These are phyloP conservation scores for Trichomonascaceae sp. DNA, from an alignment of 1,139 yeast species.

Conservation along the genomic window DNA sequence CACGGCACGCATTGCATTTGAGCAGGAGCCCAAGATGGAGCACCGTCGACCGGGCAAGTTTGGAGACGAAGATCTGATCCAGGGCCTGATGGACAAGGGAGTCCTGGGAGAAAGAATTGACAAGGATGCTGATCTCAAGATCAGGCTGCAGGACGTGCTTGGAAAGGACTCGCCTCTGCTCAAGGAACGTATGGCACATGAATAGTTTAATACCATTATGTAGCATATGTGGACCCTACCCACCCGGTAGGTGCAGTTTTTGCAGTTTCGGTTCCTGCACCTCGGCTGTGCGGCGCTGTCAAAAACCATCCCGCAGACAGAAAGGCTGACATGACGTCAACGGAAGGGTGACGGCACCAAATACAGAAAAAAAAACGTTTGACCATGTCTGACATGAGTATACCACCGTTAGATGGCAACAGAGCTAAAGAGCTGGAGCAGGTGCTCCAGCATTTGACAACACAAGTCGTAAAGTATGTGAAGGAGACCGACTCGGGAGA, in stretches of 20 bases:
- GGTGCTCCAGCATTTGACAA: slow-evolving; percentile 29
- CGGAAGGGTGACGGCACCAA: too few species aligned
- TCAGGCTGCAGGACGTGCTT: slow-evolving; percentile 15
- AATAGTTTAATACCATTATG: too few species aligned
- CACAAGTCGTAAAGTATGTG: slow-evolving; percentile 29
- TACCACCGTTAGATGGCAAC: slow-evolving; percentile 23
- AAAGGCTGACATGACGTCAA: too few species aligned
- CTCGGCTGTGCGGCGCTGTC: too few species aligned
- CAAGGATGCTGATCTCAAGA: slow-evolving; percentile 12
- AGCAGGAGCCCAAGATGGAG: slow-evolving; percentile 26
- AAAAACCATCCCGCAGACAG: too few species aligned
- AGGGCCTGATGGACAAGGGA: slow-evolving; percentile 15
- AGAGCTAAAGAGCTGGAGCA: slow-evolving; percentile 33
- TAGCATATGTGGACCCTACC: too few species aligned
- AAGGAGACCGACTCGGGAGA: slow-evolving; percentile 20
- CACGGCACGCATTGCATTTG: slow-evolving; percentile 47
- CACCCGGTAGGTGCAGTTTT: too few species aligned
- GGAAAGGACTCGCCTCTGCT: slow-evolving; percentile 17
- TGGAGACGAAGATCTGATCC: slow-evolving; percentile 22
- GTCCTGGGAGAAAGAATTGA: slow-evolving; percentile 13
- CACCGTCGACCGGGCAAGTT: slow-evolving; percentile 18
- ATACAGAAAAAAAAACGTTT: too few species aligned
- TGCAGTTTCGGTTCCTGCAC: too few species aligned
- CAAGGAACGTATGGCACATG: neutral
- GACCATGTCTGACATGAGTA: too few species aligned